Evolutionary conservation across 345 rosid genomes (phyloP).

Genomic region (Theobroma cacao): DNA sequence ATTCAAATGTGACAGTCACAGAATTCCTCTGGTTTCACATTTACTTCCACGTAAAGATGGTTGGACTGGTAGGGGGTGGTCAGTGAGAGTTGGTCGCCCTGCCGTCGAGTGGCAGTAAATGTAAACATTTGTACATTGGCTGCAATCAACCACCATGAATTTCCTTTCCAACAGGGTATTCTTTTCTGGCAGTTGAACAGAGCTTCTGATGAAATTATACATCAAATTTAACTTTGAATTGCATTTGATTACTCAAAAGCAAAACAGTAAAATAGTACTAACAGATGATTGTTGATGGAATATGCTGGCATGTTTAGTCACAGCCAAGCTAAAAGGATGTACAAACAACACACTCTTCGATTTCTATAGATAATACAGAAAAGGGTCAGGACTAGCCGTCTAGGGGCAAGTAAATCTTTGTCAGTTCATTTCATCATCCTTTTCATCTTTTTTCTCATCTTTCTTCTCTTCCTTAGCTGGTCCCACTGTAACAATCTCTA

Average conservation of each 20-base stretch:
- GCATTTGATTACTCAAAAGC: background rate
- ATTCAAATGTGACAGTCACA: too few species aligned
- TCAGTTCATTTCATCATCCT: background rate
- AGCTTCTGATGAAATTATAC: too few species aligned
- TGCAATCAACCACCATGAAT: too few species aligned
- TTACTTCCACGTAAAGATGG: background rate
- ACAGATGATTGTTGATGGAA: too few species aligned
- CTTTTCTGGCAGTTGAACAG: too few species aligned
- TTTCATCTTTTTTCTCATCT: conserved; percentile 5
- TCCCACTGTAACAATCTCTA: conserved; percentile 27
- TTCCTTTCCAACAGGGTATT: too few species aligned
- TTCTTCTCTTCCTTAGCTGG: conserved; percentile 31
- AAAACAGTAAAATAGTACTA: background rate
- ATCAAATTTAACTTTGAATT: background rate
- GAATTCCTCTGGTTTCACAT: background rate
- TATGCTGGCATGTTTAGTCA: too few species aligned
- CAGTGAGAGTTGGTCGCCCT: too few species aligned
- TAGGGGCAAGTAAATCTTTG: background rate
- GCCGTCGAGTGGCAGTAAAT: too few species aligned
- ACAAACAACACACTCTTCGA: background rate
- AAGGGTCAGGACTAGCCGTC: too few species aligned
- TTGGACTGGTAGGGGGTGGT: background rate
- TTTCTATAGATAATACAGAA: background rate
- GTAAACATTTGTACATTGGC: too few species aligned
- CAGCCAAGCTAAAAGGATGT: background rate